Evolutionary conservation across 257 asterid genomes (phyloP).

Genomic region (Handroanthus guayacan): DNA sequence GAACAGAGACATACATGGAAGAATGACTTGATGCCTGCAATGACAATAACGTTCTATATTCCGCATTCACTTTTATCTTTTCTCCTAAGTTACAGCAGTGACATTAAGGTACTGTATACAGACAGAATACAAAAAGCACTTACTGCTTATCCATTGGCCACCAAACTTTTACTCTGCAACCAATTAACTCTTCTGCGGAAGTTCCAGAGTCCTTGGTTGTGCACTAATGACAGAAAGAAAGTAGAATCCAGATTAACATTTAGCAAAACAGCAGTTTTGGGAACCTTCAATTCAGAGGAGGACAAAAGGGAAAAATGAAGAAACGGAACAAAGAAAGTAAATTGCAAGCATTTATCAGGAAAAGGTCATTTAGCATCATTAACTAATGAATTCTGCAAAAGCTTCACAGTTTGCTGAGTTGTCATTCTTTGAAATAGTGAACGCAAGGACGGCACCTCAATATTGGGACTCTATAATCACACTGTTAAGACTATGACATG

Average conservation of each 20-base stretch:
- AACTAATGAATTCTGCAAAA: slow-evolving; percentile 18
- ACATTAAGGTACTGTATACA: slow-evolving; percentile 30
- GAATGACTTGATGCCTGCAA: slow-evolving; percentile 21
- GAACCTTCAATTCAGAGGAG: slow-evolving; percentile 3
- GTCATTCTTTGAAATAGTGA: not conserved
- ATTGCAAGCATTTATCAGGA: slow-evolving; percentile 18
- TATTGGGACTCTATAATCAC: not conserved
- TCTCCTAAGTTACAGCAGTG: slow-evolving; percentile 24
- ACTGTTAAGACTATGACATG: not conserved
- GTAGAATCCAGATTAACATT: slow-evolving; percentile 25
- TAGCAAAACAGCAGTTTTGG: slow-evolving; percentile 19
- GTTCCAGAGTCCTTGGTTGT: slow-evolving; percentile 63
- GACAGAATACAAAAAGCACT: slow-evolving; percentile 47
- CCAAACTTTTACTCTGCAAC: slow-evolving; percentile 91
- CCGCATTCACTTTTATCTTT: not conserved
- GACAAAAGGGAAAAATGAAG: not conserved
- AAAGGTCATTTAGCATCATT: slow-evolving; percentile 26
- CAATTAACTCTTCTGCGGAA: slow-evolving; percentile 71
- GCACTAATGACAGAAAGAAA: slow-evolving; percentile 52
- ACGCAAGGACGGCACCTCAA: slow-evolving; percentile 19
- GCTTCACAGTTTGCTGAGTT: not conserved
- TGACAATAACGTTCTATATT: slow-evolving; percentile 16
- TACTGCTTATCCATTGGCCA: slow-evolving; percentile 99
- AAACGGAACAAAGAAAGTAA: not conserved
- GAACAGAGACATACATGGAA: not conserved